Evolutionary conservation across 2,329 filamentous ascomycete genomes (phyloP).

Genomic region (Aspergillus sp.): DNA sequence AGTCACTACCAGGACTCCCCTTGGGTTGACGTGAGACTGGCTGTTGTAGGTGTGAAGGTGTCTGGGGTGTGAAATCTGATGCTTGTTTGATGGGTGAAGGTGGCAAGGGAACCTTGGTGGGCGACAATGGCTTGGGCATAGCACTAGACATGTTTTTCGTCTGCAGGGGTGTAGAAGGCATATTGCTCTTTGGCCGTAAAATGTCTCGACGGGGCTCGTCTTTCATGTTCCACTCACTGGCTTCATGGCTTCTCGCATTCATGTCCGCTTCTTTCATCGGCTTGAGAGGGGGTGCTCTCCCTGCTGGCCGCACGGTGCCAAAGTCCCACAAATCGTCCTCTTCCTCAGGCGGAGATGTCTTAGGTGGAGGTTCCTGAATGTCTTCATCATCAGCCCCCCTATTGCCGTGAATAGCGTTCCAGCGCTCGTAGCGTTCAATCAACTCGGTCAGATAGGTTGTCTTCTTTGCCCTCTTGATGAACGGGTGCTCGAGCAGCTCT

Average conservation of each 20-base stretch:
- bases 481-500: conserved; percentile 85
- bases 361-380: conserved; percentile 41
- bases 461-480: conserved; percentile 88
- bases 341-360: conserved; percentile 54
- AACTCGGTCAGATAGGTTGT: conserved; percentile 95
- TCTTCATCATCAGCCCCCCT: conserved; percentile 65
- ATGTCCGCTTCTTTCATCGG: conserved; percentile 79
- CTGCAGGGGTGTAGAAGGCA: conserved; percentile 61
- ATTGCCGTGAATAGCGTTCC: conserved; percentile 77
- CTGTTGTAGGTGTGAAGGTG: conserved; percentile 51
- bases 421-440: conserved; percentile 86
- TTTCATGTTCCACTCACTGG: conserved; percentile 35
- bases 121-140: conserved; percentile 48
- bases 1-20: conserved; percentile 44
- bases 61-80: conserved; percentile 53
- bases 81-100: conserved; percentile 58
- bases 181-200: conserved; percentile 43
- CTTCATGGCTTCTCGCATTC: conserved; percentile 66
- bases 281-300: conserved; percentile 65
- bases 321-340: conserved; percentile 94
- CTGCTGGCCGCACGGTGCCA: conserved; percentile 85
- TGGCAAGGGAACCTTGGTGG: conserved; percentile 63
- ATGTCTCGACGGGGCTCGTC: conserved; percentile 30
- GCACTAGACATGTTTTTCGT: conserved; percentile 46
- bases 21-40: conserved; percentile 33